Conservation (phyloP, 192 early-diverging fungal genomes). For the Jimgerdemannia lactiflua region DNA sequence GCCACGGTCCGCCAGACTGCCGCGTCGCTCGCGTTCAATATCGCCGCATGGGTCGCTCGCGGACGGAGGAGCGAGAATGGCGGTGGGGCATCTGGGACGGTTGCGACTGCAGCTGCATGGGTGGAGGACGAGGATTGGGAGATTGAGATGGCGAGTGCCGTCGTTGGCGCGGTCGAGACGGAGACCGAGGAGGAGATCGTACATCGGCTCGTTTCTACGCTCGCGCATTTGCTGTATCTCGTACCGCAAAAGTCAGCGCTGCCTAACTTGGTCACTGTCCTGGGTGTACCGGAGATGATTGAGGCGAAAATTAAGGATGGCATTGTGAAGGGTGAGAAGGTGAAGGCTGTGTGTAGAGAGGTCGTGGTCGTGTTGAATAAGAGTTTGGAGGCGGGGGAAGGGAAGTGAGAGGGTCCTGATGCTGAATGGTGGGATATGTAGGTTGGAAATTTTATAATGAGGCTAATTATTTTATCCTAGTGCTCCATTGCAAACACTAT, state of each 20-base stretch:
- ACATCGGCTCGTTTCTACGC: constrained; percentile 21
- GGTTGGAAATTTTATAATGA: too few relatives aligned
- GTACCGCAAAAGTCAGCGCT: constrained; percentile 18
- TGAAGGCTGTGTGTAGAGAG: constrained; percentile 23
- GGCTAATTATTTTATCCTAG: too few relatives aligned
- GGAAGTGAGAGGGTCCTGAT: not conserved
- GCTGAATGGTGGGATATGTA: too few relatives aligned
- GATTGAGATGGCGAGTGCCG: constrained; percentile 63
- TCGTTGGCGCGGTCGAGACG: constrained; percentile 53
- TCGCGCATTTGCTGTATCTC: constrained; percentile 30
- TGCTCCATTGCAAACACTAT: too few relatives aligned
- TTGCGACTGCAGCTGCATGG: constrained; percentile 11
- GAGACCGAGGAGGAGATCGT: constrained; percentile 56
- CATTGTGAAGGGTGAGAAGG: constrained; percentile 10
- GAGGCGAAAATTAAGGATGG: constrained; percentile 15
- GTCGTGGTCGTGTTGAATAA: not conserved
- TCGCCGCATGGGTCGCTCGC: constrained; percentile 48
- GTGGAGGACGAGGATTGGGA: constrained; percentile 69
- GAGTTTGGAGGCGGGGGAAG: not conserved
- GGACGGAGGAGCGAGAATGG: constrained; percentile 22
- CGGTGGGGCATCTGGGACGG: constrained; percentile 19
- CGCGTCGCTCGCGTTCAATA: constrained; percentile 66
- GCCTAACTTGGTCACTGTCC: constrained; percentile 23
- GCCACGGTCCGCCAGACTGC: constrained; percentile 56
- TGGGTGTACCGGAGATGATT: constrained; percentile 20